phyloP scores from a whole-genome alignment of 2,329 filamentous ascomycete species.

The Fusarium verticillioides region DNA sequence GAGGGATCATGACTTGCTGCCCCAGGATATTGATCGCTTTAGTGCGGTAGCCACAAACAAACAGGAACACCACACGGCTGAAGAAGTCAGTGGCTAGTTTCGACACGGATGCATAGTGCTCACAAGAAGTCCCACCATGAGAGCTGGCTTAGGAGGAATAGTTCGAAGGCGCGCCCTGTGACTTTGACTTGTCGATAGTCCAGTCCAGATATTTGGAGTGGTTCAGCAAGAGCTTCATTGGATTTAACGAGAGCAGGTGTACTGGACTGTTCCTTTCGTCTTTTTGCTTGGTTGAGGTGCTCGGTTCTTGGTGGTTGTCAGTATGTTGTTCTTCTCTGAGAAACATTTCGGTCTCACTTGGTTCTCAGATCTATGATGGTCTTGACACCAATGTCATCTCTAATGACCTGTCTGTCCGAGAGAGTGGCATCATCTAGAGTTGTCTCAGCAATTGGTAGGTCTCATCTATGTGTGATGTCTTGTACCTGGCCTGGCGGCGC shows the following conservation, averaged over 20 bases:
- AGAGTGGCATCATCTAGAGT: conserved; percentile 75
- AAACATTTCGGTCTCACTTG: conserved; percentile 60
- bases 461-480: background rate
- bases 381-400: conserved; percentile 70
- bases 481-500: conserved; percentile 72
- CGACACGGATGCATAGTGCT: conserved; percentile 33
- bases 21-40: conserved; percentile 77
- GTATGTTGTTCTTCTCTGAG: background rate
- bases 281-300: conserved; percentile 74
- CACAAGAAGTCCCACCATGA: conserved; percentile 74
- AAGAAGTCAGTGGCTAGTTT: background rate
- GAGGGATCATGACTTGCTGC: conserved; percentile 75
- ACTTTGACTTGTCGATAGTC: conserved; percentile 76
- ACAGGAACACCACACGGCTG: conserved; percentile 66
- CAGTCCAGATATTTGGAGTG: conserved; percentile 71
- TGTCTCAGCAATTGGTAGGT: conserved; percentile 13
- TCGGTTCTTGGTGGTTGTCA: conserved; percentile 67
- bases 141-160: conserved; percentile 73
- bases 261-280: conserved; percentile 61
- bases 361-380: conserved; percentile 85
- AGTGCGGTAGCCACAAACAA: conserved; percentile 73
- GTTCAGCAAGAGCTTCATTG: conserved; percentile 63
- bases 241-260: conserved; percentile 52
- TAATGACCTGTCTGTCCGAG: conserved; percentile 69
- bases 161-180: conserved; percentile 77